Evolutionary conservation across 768 basidiomycete genomes (phyloP), one percentile per base, ranked within the genome.

Genomic region (Tylopilus rubrobrunneus): DNA sequence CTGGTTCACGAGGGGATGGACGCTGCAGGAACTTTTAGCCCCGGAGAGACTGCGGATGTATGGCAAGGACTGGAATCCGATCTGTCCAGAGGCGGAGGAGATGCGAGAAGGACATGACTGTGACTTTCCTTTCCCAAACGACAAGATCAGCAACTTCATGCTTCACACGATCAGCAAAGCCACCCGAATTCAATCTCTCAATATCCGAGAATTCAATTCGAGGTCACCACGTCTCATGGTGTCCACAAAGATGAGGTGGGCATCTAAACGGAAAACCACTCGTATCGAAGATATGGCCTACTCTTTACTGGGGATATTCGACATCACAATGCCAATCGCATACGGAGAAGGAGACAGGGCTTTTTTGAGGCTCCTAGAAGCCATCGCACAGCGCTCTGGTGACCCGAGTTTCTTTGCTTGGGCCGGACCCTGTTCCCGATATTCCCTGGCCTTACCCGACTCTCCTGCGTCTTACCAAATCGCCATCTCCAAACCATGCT

Each of bases 371-470:
- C 42, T 59, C 0, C 40, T 59, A 14, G 57, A 59, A 25, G 52
- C 46, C 23, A 59, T 59, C 40, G 56, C 57, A 37, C 50, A 58
- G 7, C 47, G 45, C 10, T 53, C 58, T 9, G 46, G 48, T 7
- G 58, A 59, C n/a, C 50, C 57, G n/a, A 58, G 17, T 14, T 48
- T 59, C 41, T 58, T 59, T 49, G 58, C 58, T 9, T 58, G 56
- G 51, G 45, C 48, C 1, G 58, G 58, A 9, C 43, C 51, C 6
- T 48, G 25, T 29, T 59, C 58, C 23, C 33, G 41, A 33, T 28
- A 48, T 34, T 52, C 57, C 45, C 11, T 49, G 36, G 57, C 45
- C 2, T 12, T 59, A 8, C 57, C 58, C 15, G 27, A 42, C 25
- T 59, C 58, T 12, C 57, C 58, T 10, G 58, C 58, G 1, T 59